These are phyloP conservation scores for Aquilaria agallochum DNA, from an alignment of 441 rosid species.

Conservation along the genomic window DNA sequence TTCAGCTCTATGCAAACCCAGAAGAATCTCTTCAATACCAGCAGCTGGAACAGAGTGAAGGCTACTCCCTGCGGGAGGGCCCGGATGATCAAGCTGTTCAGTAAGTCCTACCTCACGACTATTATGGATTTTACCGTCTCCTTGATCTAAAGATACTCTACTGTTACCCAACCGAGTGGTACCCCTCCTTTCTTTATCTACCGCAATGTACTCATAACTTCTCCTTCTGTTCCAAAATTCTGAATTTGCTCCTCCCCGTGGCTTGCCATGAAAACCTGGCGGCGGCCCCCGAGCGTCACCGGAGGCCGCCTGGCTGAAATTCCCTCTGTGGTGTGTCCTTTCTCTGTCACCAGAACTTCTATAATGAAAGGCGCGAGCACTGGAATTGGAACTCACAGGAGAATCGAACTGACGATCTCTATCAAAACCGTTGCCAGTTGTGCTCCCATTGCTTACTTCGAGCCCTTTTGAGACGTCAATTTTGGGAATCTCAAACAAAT, in stretches of 20 bases:
- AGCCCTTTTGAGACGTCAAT: slow-evolving; percentile 24
- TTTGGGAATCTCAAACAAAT: slow-evolving; percentile 23
- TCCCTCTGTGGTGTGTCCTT: slow-evolving; percentile 37
- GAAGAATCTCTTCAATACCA: slow-evolving; percentile 36
- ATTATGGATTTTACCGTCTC: slow-evolving; percentile 29
- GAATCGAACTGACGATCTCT: slow-evolving; percentile 30
- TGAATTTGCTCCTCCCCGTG: slow-evolving; percentile 40
- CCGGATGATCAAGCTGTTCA: slow-evolving; percentile 66
- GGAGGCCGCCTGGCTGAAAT: slow-evolving; percentile 25
- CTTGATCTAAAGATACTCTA: slow-evolving; percentile 18
- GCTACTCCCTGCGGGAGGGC: slow-evolving; percentile 48
- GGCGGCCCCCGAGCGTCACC: slow-evolving; percentile 30
- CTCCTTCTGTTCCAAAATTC: slow-evolving; percentile 26
- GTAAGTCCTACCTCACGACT: slow-evolving; percentile 29
- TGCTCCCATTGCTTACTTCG: slow-evolving; percentile 8
- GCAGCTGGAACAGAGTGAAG: slow-evolving; percentile 47
- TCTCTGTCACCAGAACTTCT: slow-evolving; percentile 36
- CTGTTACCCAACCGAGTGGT: slow-evolving; percentile 20
- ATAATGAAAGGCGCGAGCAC: slow-evolving; percentile 20
- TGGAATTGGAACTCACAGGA: slow-evolving; percentile 17
- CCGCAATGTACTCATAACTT: slow-evolving; percentile 24
- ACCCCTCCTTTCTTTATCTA: slow-evolving; percentile 25
- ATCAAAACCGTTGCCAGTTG: slow-evolving; percentile 19
- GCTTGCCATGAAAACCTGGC: slow-evolving; percentile 55
- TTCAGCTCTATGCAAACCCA: slow-evolving; percentile 26